Percentiles rank a stretch among this genome's conserved stretches.
Evolutionary conservation across 768 basidiomycete species (phyloP).

Genomic region (Exsudoporus frostii): DNA sequence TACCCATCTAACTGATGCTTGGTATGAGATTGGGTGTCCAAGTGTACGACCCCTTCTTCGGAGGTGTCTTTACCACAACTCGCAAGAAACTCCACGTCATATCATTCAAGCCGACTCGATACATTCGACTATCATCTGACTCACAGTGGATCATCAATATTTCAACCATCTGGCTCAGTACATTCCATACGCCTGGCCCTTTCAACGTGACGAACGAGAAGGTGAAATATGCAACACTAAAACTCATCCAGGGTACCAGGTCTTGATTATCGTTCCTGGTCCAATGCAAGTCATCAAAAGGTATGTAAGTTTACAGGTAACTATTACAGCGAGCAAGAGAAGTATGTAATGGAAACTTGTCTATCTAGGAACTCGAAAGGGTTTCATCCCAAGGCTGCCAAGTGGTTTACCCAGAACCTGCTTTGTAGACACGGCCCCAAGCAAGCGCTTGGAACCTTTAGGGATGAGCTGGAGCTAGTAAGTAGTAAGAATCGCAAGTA

Average conservation of each 20-base stretch:
- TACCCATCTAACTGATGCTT: constrained; percentile 22
- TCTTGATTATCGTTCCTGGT: background rate
- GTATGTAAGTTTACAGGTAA: background rate
- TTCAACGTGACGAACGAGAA: background rate
- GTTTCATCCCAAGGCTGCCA: background rate
- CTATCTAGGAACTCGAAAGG: background rate
- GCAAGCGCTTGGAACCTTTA: constrained; percentile 47
- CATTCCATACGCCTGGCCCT: too few relatives aligned
- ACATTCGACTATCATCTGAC: background rate
- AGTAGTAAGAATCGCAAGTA: background rate
- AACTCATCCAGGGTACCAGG: background rate
- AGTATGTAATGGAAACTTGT: background rate
- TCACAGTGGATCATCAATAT: too few relatives aligned
- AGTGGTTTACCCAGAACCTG: constrained; percentile 31
- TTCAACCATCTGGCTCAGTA: background rate
- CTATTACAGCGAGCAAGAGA: background rate
- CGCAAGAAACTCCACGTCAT: background rate
- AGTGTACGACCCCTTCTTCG: background rate
- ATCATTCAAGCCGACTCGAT: background rate
- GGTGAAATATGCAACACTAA: background rate
- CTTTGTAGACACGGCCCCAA: constrained; percentile 57
- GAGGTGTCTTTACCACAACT: background rate
- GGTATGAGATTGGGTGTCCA: background rate
- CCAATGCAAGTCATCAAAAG: background rate
- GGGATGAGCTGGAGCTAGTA: background rate